phyloP scores from a whole-genome alignment of 768 basidiomycete genomes.

The Scleroderma citrinum region DNA sequence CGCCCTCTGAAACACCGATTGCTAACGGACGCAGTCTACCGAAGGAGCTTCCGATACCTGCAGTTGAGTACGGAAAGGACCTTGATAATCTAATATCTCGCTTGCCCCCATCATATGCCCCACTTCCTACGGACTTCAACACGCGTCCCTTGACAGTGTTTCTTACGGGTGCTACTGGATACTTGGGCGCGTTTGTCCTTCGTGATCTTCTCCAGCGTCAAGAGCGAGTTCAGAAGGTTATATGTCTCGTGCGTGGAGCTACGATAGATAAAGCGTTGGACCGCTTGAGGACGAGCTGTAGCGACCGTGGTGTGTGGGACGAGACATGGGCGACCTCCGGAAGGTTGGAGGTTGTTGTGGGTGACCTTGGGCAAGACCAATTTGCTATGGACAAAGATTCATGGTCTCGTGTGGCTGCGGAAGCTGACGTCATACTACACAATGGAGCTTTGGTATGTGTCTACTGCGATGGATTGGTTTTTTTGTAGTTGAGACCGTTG shows the following conservation, averaged over 20 bases:
- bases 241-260: slow-evolving; percentile 85
- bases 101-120: slow-evolving; percentile 56
- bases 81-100: slow-evolving; percentile 53
- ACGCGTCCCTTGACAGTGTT: slow-evolving; percentile 67
- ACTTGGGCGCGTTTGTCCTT: slow-evolving; percentile 90
- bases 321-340: slow-evolving; percentile 69
- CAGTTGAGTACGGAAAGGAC: slow-evolving; percentile 77
- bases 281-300: slow-evolving; percentile 65
- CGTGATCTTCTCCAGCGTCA: slow-evolving; percentile 64
- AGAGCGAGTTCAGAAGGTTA: slow-evolving; percentile 71
- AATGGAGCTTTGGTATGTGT: slow-evolving; percentile 92
- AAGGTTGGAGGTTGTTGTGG: slow-evolving; percentile 72
- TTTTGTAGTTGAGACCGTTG: not conserved
- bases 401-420: slow-evolving; percentile 64
- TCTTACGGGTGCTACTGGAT: slow-evolving; percentile 95
- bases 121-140: slow-evolving; percentile 52
- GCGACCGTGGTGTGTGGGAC: slow-evolving; percentile 84
- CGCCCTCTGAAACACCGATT: slow-evolving; percentile 12
- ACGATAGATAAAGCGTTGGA: slow-evolving; percentile 53
- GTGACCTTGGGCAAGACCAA: slow-evolving; percentile 70
- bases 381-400: slow-evolving; percentile 64
- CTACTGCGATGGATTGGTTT: not conserved
- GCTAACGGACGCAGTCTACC: slow-evolving; percentile 7
- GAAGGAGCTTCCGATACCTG: slow-evolving; percentile 18
- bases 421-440: slow-evolving; percentile 83